Evolutionary conservation across 1,139 yeast genomes (phyloP).

Genomic region (Trichomonascaceae sp.): DNA sequence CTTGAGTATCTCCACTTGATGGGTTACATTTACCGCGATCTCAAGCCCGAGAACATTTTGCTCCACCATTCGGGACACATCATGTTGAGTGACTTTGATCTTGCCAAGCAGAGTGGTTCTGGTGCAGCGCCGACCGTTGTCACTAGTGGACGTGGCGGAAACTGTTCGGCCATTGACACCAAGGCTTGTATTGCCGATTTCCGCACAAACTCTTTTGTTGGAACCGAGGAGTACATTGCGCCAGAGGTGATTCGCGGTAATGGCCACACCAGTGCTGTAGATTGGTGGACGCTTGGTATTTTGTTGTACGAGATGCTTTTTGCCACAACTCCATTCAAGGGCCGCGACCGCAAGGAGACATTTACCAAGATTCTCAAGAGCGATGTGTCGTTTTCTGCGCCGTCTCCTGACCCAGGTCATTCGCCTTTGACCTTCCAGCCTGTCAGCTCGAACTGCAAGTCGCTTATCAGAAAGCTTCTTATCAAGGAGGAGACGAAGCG

Average conservation of each 20-base stretch:
- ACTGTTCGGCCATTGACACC: slow-evolving; percentile 52
- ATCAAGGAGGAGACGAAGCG: slow-evolving; percentile 83
- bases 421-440: slow-evolving; percentile 33
- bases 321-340: slow-evolving; percentile 95
- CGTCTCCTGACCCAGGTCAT: slow-evolving; percentile 12
- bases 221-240: slow-evolving; percentile 96
- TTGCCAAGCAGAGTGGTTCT: slow-evolving; percentile 77
- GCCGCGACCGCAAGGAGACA: slow-evolving; percentile 73
- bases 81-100: slow-evolving; percentile 93
- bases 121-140: slow-evolving; percentile 35
- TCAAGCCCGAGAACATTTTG: slow-evolving; percentile 89
- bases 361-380: slow-evolving; percentile 76
- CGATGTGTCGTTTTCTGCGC: slow-evolving; percentile 61
- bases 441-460: slow-evolving; percentile 64
- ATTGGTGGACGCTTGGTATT: slow-evolving; percentile 98
- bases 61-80: slow-evolving; percentile 95
- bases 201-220: slow-evolving; percentile 93
- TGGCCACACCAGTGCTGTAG: slow-evolving; percentile 96
- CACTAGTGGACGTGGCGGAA: slow-evolving; percentile 18
- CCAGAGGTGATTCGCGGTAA: slow-evolving; percentile 96
- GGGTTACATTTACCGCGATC: slow-evolving; percentile 93
- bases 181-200: slow-evolving; percentile 92
- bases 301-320: slow-evolving; percentile 84
- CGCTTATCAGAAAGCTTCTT: slow-evolving; percentile 62
- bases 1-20: slow-evolving; percentile 86